These are phyloP conservation scores for Kodamaea sp. DNA, from an alignment of 1,139 yeast species.

Conservation along the genomic window DNA sequence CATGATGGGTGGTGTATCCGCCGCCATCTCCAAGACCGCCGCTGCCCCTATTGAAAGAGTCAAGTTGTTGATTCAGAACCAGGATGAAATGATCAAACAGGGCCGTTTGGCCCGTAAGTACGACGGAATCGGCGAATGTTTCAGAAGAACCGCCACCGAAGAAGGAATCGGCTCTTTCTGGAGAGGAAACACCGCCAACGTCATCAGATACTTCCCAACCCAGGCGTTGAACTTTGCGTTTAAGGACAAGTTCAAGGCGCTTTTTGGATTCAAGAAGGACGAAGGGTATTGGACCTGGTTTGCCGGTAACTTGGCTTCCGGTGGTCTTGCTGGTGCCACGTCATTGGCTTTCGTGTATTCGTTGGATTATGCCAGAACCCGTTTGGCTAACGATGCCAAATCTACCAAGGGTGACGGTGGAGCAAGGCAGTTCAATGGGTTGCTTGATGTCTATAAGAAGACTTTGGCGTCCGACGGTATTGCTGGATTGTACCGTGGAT, in stretches of 20 bases:
- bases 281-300: slow-evolving; percentile 53
- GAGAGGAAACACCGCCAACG: slow-evolving; percentile 61
- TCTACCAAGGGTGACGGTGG: slow-evolving; percentile 50
- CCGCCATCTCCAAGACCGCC: slow-evolving; percentile 57
- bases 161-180: slow-evolving; percentile 54
- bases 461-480: slow-evolving; percentile 56
- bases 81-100: slow-evolving; percentile 56
- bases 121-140: slow-evolving; percentile 52
- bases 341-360: slow-evolving; percentile 57
- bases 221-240: slow-evolving; percentile 56
- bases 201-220: slow-evolving; percentile 58
- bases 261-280: slow-evolving; percentile 56
- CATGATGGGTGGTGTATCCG: slow-evolving; percentile 59
- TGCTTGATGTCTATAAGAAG: slow-evolving; percentile 54
- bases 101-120: slow-evolving; percentile 53
- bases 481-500: slow-evolving; percentile 60
- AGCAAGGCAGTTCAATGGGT: slow-evolving; percentile 54
- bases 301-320: slow-evolving; percentile 58
- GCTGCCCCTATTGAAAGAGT: slow-evolving; percentile 60
- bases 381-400: slow-evolving; percentile 58
- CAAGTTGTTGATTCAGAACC: slow-evolving; percentile 54
- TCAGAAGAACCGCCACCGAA: slow-evolving; percentile 55
- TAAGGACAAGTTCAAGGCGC: slow-evolving; percentile 53
- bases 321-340: slow-evolving; percentile 60
- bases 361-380: slow-evolving; percentile 56